Evolutionary conservation across 495 filamentous ascomycete genomes (phyloP).

Genomic region (Clavariopsis aquatica): DNA sequence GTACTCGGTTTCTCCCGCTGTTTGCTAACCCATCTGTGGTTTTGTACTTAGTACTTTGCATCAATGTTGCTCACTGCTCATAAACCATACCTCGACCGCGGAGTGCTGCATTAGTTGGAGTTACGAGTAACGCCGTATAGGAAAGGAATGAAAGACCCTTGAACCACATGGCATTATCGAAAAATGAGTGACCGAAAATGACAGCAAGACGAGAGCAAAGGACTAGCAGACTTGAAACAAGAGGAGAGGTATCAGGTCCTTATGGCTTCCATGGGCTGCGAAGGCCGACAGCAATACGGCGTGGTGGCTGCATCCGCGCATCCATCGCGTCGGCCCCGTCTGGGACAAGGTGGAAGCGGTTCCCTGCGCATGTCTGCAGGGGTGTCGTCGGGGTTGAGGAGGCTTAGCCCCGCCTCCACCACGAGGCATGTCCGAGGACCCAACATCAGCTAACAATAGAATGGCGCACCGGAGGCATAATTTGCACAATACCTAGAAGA

Average conservation of each 20-base stretch:
- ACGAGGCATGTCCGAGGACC: slow-evolving; percentile 16
- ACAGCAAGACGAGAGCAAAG: slow-evolving; percentile 22
- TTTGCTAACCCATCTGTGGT: slow-evolving; percentile 2
- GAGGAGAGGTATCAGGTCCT: slow-evolving; percentile 23
- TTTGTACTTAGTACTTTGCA: not conserved
- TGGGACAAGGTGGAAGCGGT: slow-evolving; percentile 13
- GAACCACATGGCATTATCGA: slow-evolving; percentile 40
- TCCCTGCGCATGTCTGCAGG: slow-evolving; percentile 18
- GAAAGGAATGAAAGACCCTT: slow-evolving; percentile 27
- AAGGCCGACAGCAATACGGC: slow-evolving; percentile 29
- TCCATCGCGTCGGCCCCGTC: slow-evolving; percentile 26
- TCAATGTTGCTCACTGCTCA: not conserved
- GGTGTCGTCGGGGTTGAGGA: slow-evolving; percentile 24
- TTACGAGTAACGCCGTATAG: slow-evolving; percentile 32
- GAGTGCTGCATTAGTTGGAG: slow-evolving; percentile 31
- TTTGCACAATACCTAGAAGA: not conserved
- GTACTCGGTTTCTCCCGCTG: not conserved
- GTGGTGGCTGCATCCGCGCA: slow-evolving; percentile 20
- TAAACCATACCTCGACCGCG: slow-evolving; percentile 20
- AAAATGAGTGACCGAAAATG: slow-evolving; percentile 33
- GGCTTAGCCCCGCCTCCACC: slow-evolving; percentile 28
- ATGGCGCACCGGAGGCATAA: not conserved
- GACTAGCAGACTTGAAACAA: slow-evolving; percentile 27
- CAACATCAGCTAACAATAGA: slow-evolving; percentile 38
- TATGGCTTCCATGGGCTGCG: slow-evolving; percentile 20